Base-by-base conservation (phyloP, 768 basidiomycete species). In the Tubosaeta sp. region DNA sequence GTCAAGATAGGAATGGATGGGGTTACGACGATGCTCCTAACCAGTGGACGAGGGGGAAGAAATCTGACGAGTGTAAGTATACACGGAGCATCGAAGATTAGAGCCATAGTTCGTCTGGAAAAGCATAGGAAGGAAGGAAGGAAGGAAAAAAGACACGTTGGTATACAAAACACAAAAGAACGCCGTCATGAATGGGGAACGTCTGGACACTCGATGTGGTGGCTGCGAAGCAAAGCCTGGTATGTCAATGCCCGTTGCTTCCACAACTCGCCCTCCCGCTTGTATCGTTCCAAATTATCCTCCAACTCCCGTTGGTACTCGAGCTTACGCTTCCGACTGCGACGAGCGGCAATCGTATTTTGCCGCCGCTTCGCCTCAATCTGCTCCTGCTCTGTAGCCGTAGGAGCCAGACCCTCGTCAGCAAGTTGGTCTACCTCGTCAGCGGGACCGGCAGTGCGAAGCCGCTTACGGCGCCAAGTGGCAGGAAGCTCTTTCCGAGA, bases 301-400 rank as follows among this genome's bases (percentile, higher is more conserved):
- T 91, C 84, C 45, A 94, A 72, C 51, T 80, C 76, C 49, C 80
- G 75, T 58, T 85, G 78, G 57, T 91, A 81, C 63, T 81, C 78
- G 37, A 84, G 67, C 74, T 90, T 92, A 52, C 88, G 78, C 73
- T 80, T 80, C 17, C 92, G 78, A 63, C 84, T 86, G 29, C 86
- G 80, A 2, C 92, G 81, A 6, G 93, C 93, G 0, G 92, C 91
- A 5, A 92, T 69, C 3, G 92, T 93, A 59, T 95, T 95, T 71
- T 85, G 83, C 9, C 84, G 77, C 29, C 92, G 81, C 74, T 92
- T 93, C 39, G 78, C 79, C 60, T 83, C 85, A 57, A 88, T 88
- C 58, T 84, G 84, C 63, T 86, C 81, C 60, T 82, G 72, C 59
- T 82, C 82, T 1, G 78, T 76, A 3, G 76, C 70, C 0, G 77